phyloP scores from a whole-genome alignment of 352 stramenopile species.

The Lagenidium giganteum region DNA sequence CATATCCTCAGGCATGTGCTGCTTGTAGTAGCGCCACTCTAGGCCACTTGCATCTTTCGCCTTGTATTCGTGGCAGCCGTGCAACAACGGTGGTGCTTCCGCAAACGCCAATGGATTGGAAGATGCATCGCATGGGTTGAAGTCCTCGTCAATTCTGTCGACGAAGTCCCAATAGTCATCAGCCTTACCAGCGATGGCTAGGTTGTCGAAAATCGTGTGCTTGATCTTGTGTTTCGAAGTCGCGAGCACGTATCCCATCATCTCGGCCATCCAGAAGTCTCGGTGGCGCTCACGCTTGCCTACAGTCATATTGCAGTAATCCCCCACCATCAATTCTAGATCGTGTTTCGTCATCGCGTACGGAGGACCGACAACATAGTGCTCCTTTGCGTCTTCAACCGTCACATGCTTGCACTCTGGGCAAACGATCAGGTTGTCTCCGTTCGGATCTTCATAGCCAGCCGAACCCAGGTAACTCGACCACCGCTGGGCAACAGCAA shows the following conservation, averaged over 20 bases:
- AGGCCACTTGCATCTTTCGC: slow-evolving; percentile 32
- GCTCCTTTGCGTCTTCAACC: slow-evolving; percentile 35
- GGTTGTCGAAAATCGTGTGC: slow-evolving; percentile 70
- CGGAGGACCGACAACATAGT: slow-evolving; percentile 47
- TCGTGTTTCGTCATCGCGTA: slow-evolving; percentile 56
- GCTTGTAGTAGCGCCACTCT: slow-evolving; percentile 63
- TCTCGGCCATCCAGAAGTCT: slow-evolving; percentile 37
- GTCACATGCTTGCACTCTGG: slow-evolving; percentile 41
- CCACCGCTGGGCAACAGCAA: slow-evolving; percentile 58
- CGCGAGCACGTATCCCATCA: slow-evolving; percentile 55
- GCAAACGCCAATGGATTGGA: slow-evolving; percentile 29
- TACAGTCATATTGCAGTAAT: slow-evolving; percentile 64
- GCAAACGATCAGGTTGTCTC: slow-evolving; percentile 32
- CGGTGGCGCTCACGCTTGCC: slow-evolving; percentile 33
- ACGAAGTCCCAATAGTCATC: slow-evolving; percentile 64
- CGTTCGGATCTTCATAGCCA: too few relatives aligned
- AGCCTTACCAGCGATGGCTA: slow-evolving; percentile 43
- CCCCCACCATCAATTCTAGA: slow-evolving; percentile 42
- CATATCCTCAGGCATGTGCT: slow-evolving; percentile 59
- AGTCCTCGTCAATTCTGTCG: slow-evolving; percentile 35
- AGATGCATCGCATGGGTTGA: slow-evolving; percentile 58
- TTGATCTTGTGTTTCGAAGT: slow-evolving; percentile 61
- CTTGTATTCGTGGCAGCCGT: slow-evolving; percentile 38
- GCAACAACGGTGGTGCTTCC: slow-evolving; percentile 40
- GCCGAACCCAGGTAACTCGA: slow-evolving; percentile 31